A percentile compares a stretch with the other conserved stretches of the same genome.
These are phyloP conservation scores for Xylogone sp. DNA, from an alignment of 2,329 filamentous ascomycete genomes.

Conservation along the genomic window DNA sequence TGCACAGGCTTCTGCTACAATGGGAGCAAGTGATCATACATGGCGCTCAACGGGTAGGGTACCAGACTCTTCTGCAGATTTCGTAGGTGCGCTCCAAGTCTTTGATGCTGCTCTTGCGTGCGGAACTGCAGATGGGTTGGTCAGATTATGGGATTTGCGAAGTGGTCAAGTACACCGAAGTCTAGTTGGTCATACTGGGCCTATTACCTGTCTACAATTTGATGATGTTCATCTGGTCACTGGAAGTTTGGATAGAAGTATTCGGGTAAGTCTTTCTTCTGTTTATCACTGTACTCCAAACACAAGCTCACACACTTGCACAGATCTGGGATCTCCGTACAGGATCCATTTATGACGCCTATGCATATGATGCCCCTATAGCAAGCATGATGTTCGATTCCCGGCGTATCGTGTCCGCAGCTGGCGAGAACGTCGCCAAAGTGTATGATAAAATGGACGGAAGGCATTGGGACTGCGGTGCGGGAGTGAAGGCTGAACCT, in stretches of 20 bases:
- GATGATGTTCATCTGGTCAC: constrained; percentile 95
- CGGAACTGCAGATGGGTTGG: constrained; percentile 96
- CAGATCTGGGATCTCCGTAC: constrained; percentile 99
- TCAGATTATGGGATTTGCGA: constrained; percentile 91
- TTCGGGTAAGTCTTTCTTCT: constrained; percentile 67
- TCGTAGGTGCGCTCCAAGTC: constrained; percentile 90
- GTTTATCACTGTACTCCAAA: no score
- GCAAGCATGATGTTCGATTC: constrained; percentile 97
- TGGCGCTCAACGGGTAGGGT: constrained; percentile 72
- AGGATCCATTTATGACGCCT: constrained; percentile 92
- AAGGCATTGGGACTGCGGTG: constrained; percentile 93
- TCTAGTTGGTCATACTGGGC: constrained; percentile 90
- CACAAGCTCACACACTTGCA: constrained; percentile 25
- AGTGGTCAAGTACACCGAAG: constrained; percentile 97
- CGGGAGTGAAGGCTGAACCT: constrained; percentile 68
- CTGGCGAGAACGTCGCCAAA: constrained; percentile 91
- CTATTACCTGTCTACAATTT: constrained; percentile 92
- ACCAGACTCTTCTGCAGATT: constrained; percentile 71
- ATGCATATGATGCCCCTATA: constrained; percentile 87
- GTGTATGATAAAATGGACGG: constrained; percentile 98
- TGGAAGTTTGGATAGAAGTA: constrained; percentile 85
- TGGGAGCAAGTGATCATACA: constrained; percentile 54
- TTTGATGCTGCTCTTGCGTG: constrained; percentile 95
- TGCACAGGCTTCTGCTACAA: constrained; percentile 75
- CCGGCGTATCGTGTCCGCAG: constrained; percentile 83